Base-by-base conservation (phyloP, 352 stramenopile genomes). In the Globisporangium megalacanthum region DNA sequence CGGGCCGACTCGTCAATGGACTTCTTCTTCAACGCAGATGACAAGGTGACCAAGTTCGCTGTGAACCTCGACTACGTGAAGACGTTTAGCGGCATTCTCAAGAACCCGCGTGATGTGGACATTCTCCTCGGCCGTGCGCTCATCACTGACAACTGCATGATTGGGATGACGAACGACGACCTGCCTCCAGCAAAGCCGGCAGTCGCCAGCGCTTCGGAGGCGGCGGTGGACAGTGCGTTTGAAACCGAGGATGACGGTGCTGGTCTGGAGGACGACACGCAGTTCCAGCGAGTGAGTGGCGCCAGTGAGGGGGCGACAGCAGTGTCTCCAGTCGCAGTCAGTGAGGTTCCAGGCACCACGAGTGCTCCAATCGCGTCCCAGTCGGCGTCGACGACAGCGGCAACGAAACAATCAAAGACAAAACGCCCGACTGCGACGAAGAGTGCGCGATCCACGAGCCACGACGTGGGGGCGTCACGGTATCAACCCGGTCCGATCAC, bases 31-130 rank as follows among this genome's bases (percentile, higher is more conserved):
- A 69, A 75, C 44, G 52, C 50, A 5, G 22, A 48, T 4, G 62
- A 61, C 44, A 65, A 66, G 14, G 69, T 75, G 17, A 42, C 17
- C 33, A 68, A 53, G 29, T 77, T 79, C 37, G 56, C 64, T n/a
- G 47, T 58, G 9, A 68, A 77, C 15, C 55, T 79, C 20, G 66
- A 83, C 59, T 78, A 72, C 50, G 62, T 78, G 13, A 56, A 50
- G 36, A 61, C 58, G 4, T 81, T 85, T 37, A 56, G 62, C 11
- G 31, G 49, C 0, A 44, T 86, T 17, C 58, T 83, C 0, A 61
- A 62, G 7, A 61, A 80, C 46, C 68, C 72, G 0, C 36, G 13
- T 1, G 60, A 73, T 6, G 57, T 86, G 0, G 62, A 62, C 13
- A 52, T 67, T 29, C 48, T 86, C 3, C 42, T 85, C 17, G 72